Evolutionary conservation across 2,329 filamentous ascomycete species (phyloP), one percentile per base, ranked within the genome.

Genomic region (Colletotrichum eremochloae): DNA sequence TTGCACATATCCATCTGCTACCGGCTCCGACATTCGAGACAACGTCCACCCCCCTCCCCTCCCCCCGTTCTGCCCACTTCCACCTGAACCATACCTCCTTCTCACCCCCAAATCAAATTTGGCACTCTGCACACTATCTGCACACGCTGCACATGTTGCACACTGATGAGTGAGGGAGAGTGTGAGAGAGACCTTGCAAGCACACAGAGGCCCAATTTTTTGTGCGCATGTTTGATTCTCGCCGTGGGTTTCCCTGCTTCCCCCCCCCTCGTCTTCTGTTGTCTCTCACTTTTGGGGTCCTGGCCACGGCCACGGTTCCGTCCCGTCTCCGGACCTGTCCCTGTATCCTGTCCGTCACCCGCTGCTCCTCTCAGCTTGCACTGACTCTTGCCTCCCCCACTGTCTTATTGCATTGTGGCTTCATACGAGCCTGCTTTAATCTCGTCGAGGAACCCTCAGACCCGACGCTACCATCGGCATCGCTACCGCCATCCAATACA

Each of bases 61-160:
- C 46, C 67, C 62, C 70, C 70, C 57, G 55, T 46, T 40, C 42
- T 50, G 63, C 31, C 67, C 67, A 73, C 71, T 67, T 56, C 62
- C 71, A 73, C 71, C 71, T 73, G 71, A 73, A 73, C 71, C 71
- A 71, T 67, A 57, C 71, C 67, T 73, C 71, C 71, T 73, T 73
- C 62, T 46, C 62, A 63, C 63, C 61, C 67, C 71, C 71, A 62
- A 52, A 53, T 71, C 62, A 71, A 73, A 73, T 73, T 73, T 73
- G 50, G 61, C 29, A 57, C 61, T 56, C 61, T 62, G 56, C 61
- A 40, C 53, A 14, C 20, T 55, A 18, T 14, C 24, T 38, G 20
- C 55, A 40, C 33, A 18, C 60, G 44, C 31, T 38, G 53, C 33
- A 36, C 57, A 20, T 44, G 44, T n/a, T 52, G 55, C 36, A 57